Base-by-base conservation (phyloP, 129 eudicot species). In the Tagetes patula region DNA sequence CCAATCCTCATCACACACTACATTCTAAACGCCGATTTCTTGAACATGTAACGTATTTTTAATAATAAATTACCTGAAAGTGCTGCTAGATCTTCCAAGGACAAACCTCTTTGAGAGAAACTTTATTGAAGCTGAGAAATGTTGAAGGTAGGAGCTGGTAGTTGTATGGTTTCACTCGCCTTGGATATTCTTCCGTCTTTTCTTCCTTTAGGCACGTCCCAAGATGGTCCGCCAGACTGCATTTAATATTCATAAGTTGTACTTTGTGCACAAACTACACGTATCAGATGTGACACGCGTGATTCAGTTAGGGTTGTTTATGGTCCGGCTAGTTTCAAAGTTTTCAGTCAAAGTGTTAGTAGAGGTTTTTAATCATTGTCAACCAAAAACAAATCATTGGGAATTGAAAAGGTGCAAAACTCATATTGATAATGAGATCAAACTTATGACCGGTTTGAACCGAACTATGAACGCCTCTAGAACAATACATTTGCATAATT, bases 201-300 rank as follows among this genome's bases (percentile, higher is more conserved):
- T 81, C 97, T 81, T 72, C 97, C 97, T 77, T 86, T 86, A 13
- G 91, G 93, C 67, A 88, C 96, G 46, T 79, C 79, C 97, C 97
- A 91, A 70, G 77, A 84, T 47, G 97, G 96, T 47, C 93, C 97
- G 70, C 97, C 91, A 20, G 90, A 75, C 96, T 91, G 75, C 72
- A 62, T 55, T 46, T 34, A 65, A 41, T n/a, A 8, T 7, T 58
- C 1, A 1, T 27, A 42, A 42, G 9, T 60, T 45, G 36, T 59
- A 60, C 20, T 61, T 45, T 73, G 46, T 47, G 40, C 59, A 31
- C 56, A 66, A 37, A 39, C 37, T 33, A 73, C 12, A 39, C 46
- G n/a, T 32, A 73, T 47, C 40, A 3, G 13, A 33, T 48, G 60
- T 31, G 72, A 32, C 33, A 34, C 31, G 61, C 38, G 9, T 32